Conservation (phyloP, 164 flowering plant species). For the grape (Vitis vinifera) region ASM3070453v1 NC_081811.1:25134001-25134500, state of each 20-base stretch:
- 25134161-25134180: not conserved
- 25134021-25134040: constrained; percentile 86
- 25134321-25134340: not conserved
- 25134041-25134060: constrained; percentile 74
- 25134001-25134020: constrained; percentile 85
- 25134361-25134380: no score
- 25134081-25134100: not conserved
- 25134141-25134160: constrained; percentile 10
- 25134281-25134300: not conserved
- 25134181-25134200: constrained; percentile 7
- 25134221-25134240: not conserved
- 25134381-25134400: no score
- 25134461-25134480: no score
- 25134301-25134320: not conserved
- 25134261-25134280: not conserved
- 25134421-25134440: no score
- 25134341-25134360: not conserved
- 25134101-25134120: not conserved
- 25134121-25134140: constrained; percentile 12
- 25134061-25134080: not conserved
- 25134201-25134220: not conserved
- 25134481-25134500: no score
- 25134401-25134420: no score
- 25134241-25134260: not conserved
- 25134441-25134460: no score